These are phyloP conservation scores for Botrytis hyacinthi DNA, from an alignment of 2,329 filamentous ascomycete genomes.

Conservation along the genomic window DNA sequence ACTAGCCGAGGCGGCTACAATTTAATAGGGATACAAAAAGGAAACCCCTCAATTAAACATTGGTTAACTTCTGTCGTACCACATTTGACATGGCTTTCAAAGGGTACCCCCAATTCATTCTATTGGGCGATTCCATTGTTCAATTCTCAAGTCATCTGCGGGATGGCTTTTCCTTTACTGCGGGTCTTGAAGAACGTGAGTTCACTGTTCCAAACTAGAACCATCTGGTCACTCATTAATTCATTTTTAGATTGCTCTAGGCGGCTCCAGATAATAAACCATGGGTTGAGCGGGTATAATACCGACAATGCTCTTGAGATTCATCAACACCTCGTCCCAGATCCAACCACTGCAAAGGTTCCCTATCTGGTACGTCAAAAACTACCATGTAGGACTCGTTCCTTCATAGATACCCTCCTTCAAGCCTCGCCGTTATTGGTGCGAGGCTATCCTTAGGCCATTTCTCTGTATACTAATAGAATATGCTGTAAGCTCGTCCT, in stretches of 20 bases:
- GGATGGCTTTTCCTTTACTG: constrained; percentile 71
- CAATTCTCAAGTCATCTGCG: constrained; percentile 62
- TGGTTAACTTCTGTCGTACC: background rate
- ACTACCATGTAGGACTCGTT: background rate
- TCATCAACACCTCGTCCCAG: constrained; percentile 68
- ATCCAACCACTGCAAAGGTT: constrained; percentile 59
- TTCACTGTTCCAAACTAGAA: constrained; percentile 18
- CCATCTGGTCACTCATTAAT: constrained; percentile 16
- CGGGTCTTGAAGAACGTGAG: constrained; percentile 50
- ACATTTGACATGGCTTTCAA: constrained; percentile 12
- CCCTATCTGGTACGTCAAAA: constrained; percentile 53
- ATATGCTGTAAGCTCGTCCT: constrained; percentile 51
- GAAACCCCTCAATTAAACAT: background rate
- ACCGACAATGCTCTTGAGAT: constrained; percentile 70
- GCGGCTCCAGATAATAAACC: constrained; percentile 81
- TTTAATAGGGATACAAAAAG: background rate
- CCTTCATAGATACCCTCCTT: background rate
- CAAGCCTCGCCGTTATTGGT: background rate
- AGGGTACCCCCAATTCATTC: constrained; percentile 58
- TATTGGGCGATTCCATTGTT: constrained; percentile 89
- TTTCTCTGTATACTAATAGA: background rate
- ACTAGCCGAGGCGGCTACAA: background rate
- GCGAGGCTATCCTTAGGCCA: background rate
- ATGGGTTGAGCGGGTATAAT: constrained; percentile 81
- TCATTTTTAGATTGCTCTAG: constrained; percentile 63